Conservation (phyloP, 495 filamentous ascomycete genomes). For the Evernia prunastri region DNA sequence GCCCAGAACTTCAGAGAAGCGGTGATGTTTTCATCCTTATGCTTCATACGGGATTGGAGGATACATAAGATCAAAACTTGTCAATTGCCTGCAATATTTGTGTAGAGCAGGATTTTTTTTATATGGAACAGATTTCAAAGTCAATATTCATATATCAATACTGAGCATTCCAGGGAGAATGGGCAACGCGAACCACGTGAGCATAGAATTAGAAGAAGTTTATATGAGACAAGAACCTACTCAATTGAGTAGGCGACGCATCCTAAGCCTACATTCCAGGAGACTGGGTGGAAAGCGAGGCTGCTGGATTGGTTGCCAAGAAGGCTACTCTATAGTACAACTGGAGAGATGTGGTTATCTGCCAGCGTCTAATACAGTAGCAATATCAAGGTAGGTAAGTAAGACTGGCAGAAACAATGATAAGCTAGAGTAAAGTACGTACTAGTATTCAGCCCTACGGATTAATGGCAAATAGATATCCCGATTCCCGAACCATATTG, state of each 20-base stretch:
- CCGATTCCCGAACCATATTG: too few relatives aligned
- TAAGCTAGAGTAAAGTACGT: background rate
- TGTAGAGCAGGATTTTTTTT: background rate
- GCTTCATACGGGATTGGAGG: background rate
- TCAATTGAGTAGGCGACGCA: constrained; percentile 1
- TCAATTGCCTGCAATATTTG: background rate
- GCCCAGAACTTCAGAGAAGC: background rate
- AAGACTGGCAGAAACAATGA: too few relatives aligned
- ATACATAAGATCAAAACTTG: background rate
- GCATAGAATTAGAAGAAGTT: background rate
- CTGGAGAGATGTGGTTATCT: background rate
- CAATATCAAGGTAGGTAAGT: too few relatives aligned
- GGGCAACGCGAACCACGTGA: background rate
- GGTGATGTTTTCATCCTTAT: background rate
- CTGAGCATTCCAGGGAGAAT: background rate
- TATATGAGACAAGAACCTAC: background rate
- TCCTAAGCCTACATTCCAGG: background rate
- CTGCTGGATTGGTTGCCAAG: background rate
- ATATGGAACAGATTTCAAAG: background rate
- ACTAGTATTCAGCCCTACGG: too few relatives aligned
- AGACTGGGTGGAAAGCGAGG: background rate
- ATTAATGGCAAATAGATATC: too few relatives aligned
- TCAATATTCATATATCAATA: background rate
- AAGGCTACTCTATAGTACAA: background rate
- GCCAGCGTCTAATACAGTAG: background rate